Evolutionary conservation across 176 grass and related monocot genomes (phyloP).

Genomic region (Carex kokanica): DNA sequence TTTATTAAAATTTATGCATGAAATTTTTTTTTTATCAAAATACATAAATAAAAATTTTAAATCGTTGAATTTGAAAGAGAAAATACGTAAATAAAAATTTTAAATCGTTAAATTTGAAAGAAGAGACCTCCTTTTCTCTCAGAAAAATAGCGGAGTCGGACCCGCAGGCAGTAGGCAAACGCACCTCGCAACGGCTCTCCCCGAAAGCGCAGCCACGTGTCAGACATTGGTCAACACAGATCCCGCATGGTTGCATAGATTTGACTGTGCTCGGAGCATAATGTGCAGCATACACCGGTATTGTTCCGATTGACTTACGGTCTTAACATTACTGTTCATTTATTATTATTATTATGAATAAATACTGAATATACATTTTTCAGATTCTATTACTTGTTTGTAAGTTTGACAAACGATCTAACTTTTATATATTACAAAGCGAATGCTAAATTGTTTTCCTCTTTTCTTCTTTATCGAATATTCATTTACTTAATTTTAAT

Average conservation of each 20-base stretch:
- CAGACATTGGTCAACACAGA: constrained; percentile 17
- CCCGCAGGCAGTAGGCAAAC: background rate
- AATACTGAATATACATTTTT: background rate
- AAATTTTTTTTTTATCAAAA: too few species aligned
- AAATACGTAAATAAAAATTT: too few species aligned
- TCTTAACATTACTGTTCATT: background rate
- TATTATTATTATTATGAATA: background rate
- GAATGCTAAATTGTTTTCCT: background rate
- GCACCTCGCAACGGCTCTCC: constrained; percentile 9
- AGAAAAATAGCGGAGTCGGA: too few species aligned
- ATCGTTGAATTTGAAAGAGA: too few species aligned
- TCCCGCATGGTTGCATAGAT: background rate
- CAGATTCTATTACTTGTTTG: background rate
- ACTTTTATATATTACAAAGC: background rate
- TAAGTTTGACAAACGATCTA: background rate
- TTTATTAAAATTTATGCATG: too few species aligned
- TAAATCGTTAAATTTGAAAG: too few species aligned
- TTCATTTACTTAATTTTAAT: background rate
- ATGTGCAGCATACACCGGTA: background rate
- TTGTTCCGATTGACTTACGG: background rate
- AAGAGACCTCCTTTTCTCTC: too few species aligned
- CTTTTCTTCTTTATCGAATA: background rate
- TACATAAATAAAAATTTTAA: too few species aligned
- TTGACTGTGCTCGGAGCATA: background rate
- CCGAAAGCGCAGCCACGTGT: constrained; percentile 9